phyloP scores from a whole-genome alignment of 352 stramenopile genomes.

The Globisporangium echinulatum region DNA sequence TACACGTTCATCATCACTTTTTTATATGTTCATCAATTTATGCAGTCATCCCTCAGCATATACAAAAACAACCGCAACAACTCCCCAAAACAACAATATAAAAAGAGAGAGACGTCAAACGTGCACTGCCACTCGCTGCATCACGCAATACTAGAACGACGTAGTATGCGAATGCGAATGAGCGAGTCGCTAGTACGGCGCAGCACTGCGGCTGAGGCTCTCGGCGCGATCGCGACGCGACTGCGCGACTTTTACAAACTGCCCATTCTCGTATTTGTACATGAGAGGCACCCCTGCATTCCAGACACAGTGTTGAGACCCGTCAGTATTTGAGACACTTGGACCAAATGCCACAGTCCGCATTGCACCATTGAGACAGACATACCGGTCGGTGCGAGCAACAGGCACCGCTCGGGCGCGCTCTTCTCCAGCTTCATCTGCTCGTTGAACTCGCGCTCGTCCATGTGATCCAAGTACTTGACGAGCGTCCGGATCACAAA shows the following conservation, averaged over 20 bases:
- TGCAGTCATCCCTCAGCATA: no score
- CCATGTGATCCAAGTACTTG: constrained; percentile 78
- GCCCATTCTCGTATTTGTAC: constrained; percentile 75
- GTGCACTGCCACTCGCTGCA: no score
- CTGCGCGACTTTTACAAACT: constrained; percentile 65
- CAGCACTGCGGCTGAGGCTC: constrained; percentile 62
- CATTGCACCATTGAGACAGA: neutral
- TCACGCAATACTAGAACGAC: no score
- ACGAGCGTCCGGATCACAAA: constrained; percentile 85
- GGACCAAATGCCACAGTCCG: neutral
- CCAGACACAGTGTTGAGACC: neutral
- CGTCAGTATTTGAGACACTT: neutral
- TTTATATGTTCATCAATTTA: no score
- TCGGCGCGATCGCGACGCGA: constrained; percentile 65
- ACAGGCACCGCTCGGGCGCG: constrained; percentile 59
- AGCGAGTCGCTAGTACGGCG: constrained; percentile 44
- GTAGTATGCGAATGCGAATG: neutral
- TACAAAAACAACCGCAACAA: no score
- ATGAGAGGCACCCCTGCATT: constrained; percentile 68
- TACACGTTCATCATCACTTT: no score
- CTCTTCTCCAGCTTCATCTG: constrained; percentile 85
- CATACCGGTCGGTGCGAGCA: constrained; percentile 69
- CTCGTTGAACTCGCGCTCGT: constrained; percentile 62
- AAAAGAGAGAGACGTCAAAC: no score
- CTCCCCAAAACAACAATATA: no score